These are phyloP conservation scores for Amauroascus verrucosus DNA, from an alignment of 2,329 filamentous ascomycete genomes.

Conservation along the genomic window DNA sequence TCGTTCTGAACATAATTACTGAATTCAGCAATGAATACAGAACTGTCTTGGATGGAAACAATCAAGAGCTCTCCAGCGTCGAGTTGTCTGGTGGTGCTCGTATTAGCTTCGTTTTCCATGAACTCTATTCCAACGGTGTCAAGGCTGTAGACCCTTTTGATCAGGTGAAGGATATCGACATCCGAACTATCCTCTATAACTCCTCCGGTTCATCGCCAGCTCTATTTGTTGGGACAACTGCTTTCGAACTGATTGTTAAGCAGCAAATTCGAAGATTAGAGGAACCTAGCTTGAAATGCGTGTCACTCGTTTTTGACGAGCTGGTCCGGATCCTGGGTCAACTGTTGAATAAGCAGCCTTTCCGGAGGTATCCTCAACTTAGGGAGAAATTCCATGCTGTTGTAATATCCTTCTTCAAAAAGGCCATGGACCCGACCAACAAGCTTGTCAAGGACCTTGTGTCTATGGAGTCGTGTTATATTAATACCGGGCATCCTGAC, in stretches of 20 bases:
- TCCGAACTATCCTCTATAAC: conserved; percentile 94
- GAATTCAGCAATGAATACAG: conserved; percentile 98
- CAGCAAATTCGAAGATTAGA: conserved; percentile 95
- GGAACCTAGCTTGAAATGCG: conserved; percentile 94
- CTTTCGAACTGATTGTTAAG: conserved; percentile 98
- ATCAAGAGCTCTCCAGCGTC: conserved; percentile 84
- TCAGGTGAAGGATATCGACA: conserved; percentile 92
- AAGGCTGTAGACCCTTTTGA: conserved; percentile 98
- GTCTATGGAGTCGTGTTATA: conserved; percentile 89
- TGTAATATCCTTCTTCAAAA: conserved; percentile 93
- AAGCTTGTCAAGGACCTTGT: conserved; percentile 92
- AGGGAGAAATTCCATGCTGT: conserved; percentile 96
- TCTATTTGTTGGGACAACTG: conserved; percentile 91
- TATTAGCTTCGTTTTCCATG: conserved; percentile 99
- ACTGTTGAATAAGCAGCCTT: conserved; percentile 76
- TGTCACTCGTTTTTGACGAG: conserved; percentile 94
- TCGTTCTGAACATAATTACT: conserved; percentile 96
- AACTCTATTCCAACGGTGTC: conserved; percentile 92
- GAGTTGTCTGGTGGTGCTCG: conserved; percentile 93
- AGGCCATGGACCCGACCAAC: conserved; percentile 95
- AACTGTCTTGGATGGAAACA: conserved; percentile 91
- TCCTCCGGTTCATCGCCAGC: conserved; percentile 96
- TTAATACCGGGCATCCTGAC: conserved; percentile 97
- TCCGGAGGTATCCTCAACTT: conserved; percentile 81
- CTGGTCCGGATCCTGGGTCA: conserved; percentile 89